Conservation (phyloP, 306 rosid species). For the Potentilla sterilis region DNA sequence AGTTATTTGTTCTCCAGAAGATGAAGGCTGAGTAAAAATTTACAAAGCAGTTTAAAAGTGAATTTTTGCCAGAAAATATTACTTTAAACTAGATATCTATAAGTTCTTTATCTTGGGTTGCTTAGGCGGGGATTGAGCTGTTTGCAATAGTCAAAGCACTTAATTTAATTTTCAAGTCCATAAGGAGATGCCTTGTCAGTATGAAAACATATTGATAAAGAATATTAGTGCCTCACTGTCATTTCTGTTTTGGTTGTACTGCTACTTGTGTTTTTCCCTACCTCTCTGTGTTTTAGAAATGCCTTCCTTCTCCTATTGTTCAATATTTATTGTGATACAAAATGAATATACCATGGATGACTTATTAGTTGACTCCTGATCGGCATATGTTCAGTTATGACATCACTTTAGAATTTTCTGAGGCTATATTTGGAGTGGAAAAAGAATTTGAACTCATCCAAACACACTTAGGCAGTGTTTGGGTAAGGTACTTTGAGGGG, state of each 20-base stretch:
- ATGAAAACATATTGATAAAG: background rate
- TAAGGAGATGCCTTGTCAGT: background rate
- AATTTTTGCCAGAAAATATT: slow-evolving; percentile 5
- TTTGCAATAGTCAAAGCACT: slow-evolving; percentile 1
- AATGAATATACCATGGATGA: slow-evolving; percentile 6
- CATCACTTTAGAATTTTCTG: slow-evolving; percentile 74
- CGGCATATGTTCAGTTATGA: slow-evolving; percentile 73
- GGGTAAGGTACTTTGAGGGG: too few relatives aligned
- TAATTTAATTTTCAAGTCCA: background rate
- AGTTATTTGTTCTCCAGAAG: background rate
- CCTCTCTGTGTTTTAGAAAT: background rate
- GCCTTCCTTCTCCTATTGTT: slow-evolving; percentile 13
- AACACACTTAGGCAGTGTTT: too few relatives aligned
- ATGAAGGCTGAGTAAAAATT: background rate
- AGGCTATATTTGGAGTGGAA: slow-evolving; percentile 88
- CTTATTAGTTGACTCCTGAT: slow-evolving; percentile 32
- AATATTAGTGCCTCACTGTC: background rate
- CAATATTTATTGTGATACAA: background rate
- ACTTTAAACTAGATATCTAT: background rate
- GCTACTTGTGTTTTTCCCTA: background rate
- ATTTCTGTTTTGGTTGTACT: background rate
- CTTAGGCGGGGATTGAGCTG: background rate
- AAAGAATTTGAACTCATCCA: slow-evolving; percentile 70
- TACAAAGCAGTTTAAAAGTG: background rate
- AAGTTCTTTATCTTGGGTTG: background rate